phyloP scores from a whole-genome alignment of 108 stramenopile genomes.

The Parmales sp. region DNA sequence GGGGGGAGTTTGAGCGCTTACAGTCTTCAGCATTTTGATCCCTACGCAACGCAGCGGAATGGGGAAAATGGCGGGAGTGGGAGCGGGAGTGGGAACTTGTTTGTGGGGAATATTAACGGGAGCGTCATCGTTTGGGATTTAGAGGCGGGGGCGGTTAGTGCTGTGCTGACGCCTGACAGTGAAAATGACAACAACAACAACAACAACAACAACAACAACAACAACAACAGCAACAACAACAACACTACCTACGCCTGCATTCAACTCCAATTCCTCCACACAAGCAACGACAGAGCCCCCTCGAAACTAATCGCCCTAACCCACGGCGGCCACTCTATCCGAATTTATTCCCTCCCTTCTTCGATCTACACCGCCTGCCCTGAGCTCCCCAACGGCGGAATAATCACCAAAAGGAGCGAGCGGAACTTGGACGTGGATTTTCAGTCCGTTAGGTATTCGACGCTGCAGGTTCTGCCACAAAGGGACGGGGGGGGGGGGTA shows the following conservation, averaged over 20 bases:
- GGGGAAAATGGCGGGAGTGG: background rate
- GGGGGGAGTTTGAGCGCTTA: background rate
- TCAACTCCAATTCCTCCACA: background rate
- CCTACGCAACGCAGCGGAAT: background rate
- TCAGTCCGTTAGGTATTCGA: too few species aligned
- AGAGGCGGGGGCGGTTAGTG: background rate
- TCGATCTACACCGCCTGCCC: too few species aligned
- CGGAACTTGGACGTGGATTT: too few species aligned
- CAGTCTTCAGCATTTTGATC: background rate
- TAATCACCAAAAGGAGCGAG: too few species aligned
- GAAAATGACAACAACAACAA: background rate
- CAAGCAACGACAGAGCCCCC: background rate
- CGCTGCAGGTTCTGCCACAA: too few species aligned
- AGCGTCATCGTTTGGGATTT: constrained; percentile 1
- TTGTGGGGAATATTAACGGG: background rate
- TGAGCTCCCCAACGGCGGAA: too few species aligned
- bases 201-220: background rate
- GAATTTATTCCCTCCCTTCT: background rate
- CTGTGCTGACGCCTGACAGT: background rate
- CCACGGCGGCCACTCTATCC: background rate
- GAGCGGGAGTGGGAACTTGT: background rate
- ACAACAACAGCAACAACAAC: background rate
- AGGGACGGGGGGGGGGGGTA: too few species aligned
- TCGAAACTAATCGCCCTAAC: background rate
- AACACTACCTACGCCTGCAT: too few species aligned